Evolutionary conservation across 2,329 filamentous ascomycete genomes (phyloP).

Genomic region (Leptographium radiaticola): DNA sequence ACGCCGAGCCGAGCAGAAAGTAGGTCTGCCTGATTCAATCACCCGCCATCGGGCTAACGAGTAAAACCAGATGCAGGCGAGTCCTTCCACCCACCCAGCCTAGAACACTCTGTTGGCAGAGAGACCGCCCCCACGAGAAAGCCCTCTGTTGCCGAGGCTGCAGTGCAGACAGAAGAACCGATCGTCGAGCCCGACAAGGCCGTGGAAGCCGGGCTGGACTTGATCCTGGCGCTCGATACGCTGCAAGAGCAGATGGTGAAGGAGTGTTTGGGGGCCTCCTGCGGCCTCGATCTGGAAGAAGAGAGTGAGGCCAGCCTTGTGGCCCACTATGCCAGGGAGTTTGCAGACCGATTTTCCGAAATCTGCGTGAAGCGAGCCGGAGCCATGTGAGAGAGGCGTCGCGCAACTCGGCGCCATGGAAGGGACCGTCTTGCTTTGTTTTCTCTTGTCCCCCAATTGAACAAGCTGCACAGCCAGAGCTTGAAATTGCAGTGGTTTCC

Average conservation of each 20-base stretch:
- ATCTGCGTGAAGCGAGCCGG: background rate
- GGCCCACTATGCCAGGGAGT: slow-evolving; percentile 7
- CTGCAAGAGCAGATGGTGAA: slow-evolving; percentile 5
- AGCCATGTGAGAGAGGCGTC: background rate
- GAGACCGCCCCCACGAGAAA: background rate
- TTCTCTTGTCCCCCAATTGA: background rate
- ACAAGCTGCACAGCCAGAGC: no score
- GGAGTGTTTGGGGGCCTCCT: slow-evolving; percentile 5
- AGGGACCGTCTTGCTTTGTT: background rate
- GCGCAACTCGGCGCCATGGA: background rate
- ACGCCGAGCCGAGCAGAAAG: slow-evolving; percentile 3
- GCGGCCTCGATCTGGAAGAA: slow-evolving; percentile 1
- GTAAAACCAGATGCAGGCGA: background rate
- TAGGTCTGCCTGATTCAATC: background rate
- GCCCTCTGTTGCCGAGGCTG: background rate
- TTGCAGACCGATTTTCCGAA: background rate
- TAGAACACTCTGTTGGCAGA: no score
- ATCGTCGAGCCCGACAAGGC: background rate
- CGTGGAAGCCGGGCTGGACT: slow-evolving; percentile 1
- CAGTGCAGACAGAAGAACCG: slow-evolving; percentile 3
- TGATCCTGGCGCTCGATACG: slow-evolving; percentile 1
- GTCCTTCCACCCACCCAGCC: background rate
- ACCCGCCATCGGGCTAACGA: background rate
- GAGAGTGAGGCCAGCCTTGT: slow-evolving; percentile 5
- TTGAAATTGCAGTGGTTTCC: no score